Percentiles rank a stretch among this genome's conserved stretches.
phyloP scores from a whole-genome alignment of 1,139 yeast species.

The Spathaspora sp. region DNA sequence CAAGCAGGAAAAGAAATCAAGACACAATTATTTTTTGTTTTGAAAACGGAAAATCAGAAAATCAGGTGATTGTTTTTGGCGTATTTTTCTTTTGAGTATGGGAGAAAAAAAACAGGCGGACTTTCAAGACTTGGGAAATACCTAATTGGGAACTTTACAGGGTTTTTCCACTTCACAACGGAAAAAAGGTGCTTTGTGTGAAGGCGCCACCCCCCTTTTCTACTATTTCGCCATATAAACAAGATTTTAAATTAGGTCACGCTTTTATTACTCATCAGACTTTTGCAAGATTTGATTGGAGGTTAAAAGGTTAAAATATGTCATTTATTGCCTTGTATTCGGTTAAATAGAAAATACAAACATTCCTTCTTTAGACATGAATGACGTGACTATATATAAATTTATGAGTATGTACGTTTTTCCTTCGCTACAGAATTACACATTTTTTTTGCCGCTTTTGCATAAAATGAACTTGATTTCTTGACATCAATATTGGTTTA shows the following conservation, averaged over 20 bases:
- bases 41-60: conserved; percentile 1
- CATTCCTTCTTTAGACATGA: no score
- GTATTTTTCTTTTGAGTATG: no score
- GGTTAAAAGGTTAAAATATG: background rate
- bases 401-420: no score
- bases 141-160: conserved; percentile 1
- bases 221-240: background rate
- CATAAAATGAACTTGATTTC: no score
- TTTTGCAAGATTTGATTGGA: background rate
- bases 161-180: background rate
- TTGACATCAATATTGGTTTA: no score
- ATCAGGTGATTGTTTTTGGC: conserved; percentile 1
- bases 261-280: background rate
- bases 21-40: background rate
- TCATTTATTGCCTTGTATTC: background rate
- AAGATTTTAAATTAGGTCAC: background rate
- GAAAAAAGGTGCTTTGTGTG: background rate
- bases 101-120: background rate
- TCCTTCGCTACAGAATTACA: no score
- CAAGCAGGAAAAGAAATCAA: background rate
- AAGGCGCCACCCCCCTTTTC: background rate
- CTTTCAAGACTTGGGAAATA: background rate
- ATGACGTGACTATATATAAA: no score
- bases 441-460: no score
- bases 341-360: no score